Conservation (phyloP, 2,329 filamentous ascomycete species). For the Fusarium sp. region DNA sequence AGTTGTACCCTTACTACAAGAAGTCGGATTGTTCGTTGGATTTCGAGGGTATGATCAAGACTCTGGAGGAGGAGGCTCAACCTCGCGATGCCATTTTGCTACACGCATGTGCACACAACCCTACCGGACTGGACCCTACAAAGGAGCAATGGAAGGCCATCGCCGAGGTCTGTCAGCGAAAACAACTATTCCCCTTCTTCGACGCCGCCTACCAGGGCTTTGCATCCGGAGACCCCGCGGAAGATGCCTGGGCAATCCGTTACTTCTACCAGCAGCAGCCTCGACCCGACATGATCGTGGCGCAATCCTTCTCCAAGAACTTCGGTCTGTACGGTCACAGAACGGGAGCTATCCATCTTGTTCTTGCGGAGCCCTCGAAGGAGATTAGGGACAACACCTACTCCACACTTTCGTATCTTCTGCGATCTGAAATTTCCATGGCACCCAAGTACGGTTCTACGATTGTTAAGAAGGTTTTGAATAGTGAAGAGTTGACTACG, state of each 20-base stretch:
- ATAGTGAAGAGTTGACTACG: conserved; percentile 80
- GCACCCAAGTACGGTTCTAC: conserved; percentile 92
- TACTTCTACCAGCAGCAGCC: conserved; percentile 76
- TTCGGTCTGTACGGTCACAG: conserved; percentile 98
- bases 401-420: conserved; percentile 67
- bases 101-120: conserved; percentile 97
- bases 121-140: conserved; percentile 94
- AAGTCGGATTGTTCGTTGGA: conserved; percentile 88
- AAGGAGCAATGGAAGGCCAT: conserved; percentile 94
- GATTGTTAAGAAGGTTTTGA: conserved; percentile 86
- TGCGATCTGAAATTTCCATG: conserved; percentile 96
- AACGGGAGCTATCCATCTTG: conserved; percentile 93
- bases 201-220: conserved; percentile 98
- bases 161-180: conserved; percentile 77
- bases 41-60: conserved; percentile 84
- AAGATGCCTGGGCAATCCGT: conserved; percentile 88
- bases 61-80: conserved; percentile 74
- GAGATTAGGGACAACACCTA: conserved; percentile 50
- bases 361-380: conserved; percentile 88
- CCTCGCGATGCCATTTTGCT: conserved; percentile 86
- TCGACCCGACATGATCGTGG: conserved; percentile 85
- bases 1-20: conserved; percentile 93
- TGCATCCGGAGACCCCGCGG: conserved; percentile 85
- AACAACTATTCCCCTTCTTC: conserved; percentile 95
- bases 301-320: conserved; percentile 97